Evolutionary conservation across 2,329 filamentous ascomycete species (phyloP).

Genomic region (Aspergillus quadricinctus): DNA sequence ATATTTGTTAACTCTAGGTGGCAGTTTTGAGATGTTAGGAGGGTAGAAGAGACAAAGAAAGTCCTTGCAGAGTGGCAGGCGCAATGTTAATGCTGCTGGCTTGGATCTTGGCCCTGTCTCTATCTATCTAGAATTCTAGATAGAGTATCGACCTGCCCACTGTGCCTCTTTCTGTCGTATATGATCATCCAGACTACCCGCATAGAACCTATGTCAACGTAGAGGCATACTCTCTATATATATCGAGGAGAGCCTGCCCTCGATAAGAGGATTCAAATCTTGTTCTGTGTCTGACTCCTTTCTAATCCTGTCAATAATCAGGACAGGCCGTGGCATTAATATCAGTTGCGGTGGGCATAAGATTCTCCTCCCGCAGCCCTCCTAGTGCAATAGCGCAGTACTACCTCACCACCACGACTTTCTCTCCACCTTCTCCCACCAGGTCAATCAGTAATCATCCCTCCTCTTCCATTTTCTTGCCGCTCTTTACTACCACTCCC

Average conservation of each 20-base stretch:
- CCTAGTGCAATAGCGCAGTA: not conserved
- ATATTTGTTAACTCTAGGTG: not conserved
- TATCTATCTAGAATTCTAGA: not conserved
- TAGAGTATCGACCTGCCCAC: not conserved
- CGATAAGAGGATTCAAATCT: not conserved
- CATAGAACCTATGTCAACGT: not conserved
- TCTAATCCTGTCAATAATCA: not conserved
- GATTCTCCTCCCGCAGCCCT: not conserved
- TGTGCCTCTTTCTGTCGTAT: not conserved
- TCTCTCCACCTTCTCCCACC: not conserved
- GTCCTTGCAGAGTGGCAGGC: not conserved
- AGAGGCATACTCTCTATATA: not conserved
- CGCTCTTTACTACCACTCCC: conserved; percentile 1
- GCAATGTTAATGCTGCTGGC: not conserved
- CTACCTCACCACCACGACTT: not conserved
- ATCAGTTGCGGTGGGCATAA: not conserved
- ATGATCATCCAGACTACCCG: not conserved
- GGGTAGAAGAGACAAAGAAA: not conserved
- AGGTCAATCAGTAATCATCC: too few relatives aligned
- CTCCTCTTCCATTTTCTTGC: conserved; percentile 1
- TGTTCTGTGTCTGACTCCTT: not conserved
- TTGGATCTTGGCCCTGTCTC: not conserved
- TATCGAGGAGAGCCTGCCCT: not conserved
- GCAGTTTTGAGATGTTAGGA: not conserved
- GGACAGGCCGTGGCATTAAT: not conserved